Conservation (phyloP, 495 filamentous ascomycete genomes). For the Paragyromitra xinjiangensis region DNA sequence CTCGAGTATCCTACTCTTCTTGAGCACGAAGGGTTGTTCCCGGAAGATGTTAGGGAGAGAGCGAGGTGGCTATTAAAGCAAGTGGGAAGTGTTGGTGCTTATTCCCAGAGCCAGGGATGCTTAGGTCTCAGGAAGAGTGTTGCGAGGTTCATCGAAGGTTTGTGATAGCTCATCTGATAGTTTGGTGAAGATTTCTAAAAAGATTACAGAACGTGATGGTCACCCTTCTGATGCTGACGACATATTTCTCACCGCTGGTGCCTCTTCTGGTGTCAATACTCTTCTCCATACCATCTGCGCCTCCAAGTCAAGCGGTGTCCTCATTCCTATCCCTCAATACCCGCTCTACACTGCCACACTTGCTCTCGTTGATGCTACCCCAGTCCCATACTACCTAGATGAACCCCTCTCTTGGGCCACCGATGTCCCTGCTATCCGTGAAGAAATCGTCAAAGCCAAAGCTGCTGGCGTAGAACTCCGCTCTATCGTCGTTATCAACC, state of each 20-base stretch:
- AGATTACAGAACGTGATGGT: slow-evolving; percentile 75
- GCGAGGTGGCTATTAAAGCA: slow-evolving; percentile 79
- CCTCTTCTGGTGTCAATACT: slow-evolving; percentile 92
- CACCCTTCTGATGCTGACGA: slow-evolving; percentile 78
- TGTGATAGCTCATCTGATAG: slow-evolving; percentile 40
- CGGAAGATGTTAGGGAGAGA: slow-evolving; percentile 81
- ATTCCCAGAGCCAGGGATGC: slow-evolving; percentile 91
- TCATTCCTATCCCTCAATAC: slow-evolving; percentile 97
- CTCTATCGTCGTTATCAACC: slow-evolving; percentile 96
- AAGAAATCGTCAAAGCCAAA: slow-evolving; percentile 74
- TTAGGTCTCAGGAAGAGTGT: slow-evolving; percentile 85
- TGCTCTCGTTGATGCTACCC: slow-evolving; percentile 80
- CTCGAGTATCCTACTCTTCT: slow-evolving; percentile 88
- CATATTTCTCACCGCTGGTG: slow-evolving; percentile 88
- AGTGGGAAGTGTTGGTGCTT: slow-evolving; percentile 91
- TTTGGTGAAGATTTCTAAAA: slow-evolving; percentile 25
- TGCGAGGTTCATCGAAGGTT: slow-evolving; percentile 88
- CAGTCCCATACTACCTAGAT: slow-evolving; percentile 92
- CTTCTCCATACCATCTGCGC: slow-evolving; percentile 89
- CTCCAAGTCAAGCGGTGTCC: slow-evolving; percentile 77
- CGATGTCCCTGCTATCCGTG: slow-evolving; percentile 75
- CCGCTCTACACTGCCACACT: slow-evolving; percentile 97
- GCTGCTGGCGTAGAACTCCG: slow-evolving; percentile 82
- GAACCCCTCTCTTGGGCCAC: slow-evolving; percentile 88
- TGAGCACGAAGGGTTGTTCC: slow-evolving; percentile 67